Evolutionary conservation across 2,329 filamentous ascomycete species (phyloP).

Genomic region (Colletotrichum orchidophilum): DNA sequence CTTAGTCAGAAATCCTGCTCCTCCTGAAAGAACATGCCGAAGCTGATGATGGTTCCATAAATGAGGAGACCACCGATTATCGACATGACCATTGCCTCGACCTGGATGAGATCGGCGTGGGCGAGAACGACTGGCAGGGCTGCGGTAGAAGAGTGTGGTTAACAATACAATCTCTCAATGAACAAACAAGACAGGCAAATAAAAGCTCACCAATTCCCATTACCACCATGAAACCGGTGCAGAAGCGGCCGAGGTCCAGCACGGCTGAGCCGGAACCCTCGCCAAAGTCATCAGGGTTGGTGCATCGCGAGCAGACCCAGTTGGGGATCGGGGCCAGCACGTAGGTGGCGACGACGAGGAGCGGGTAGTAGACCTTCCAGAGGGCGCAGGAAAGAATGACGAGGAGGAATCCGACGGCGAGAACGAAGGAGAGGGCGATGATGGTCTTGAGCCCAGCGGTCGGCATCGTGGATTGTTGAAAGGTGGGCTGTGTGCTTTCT

Average conservation of each 20-base stretch:
- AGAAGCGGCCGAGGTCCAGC: slow-evolving; percentile 93
- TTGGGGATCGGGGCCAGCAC: slow-evolving; percentile 93
- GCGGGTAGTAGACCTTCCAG: slow-evolving; percentile 92
- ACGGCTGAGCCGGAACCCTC: slow-evolving; percentile 83
- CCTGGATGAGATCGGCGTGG: slow-evolving; percentile 83
- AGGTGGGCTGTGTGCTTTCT: slow-evolving; percentile 5
- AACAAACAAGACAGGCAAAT: no score
- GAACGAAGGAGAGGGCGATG: slow-evolving; percentile 98
- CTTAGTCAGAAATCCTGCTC: slow-evolving; percentile 86
- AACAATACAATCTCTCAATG: slow-evolving; percentile 5
- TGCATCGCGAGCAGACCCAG: slow-evolving; percentile 90
- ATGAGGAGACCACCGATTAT: slow-evolving; percentile 92
- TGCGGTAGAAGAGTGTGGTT: slow-evolving; percentile 46
- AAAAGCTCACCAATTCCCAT: slow-evolving; percentile 90
- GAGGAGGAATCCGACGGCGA: slow-evolving; percentile 97
- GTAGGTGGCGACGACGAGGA: slow-evolving; percentile 96
- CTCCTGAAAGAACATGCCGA: slow-evolving; percentile 98
- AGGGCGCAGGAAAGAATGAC: slow-evolving; percentile 98
- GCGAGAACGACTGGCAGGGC: slow-evolving; percentile 89
- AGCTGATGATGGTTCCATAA: slow-evolving; percentile 98
- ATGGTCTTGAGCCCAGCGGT: slow-evolving; percentile 98
- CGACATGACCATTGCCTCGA: slow-evolving; percentile 94
- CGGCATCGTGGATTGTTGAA: slow-evolving; percentile 57
- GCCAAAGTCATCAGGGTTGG: slow-evolving; percentile 95
- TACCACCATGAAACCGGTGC: slow-evolving; percentile 93